Base-by-base conservation (phyloP, 2,329 filamentous ascomycete species). In the Alternaria sp. region DNA sequence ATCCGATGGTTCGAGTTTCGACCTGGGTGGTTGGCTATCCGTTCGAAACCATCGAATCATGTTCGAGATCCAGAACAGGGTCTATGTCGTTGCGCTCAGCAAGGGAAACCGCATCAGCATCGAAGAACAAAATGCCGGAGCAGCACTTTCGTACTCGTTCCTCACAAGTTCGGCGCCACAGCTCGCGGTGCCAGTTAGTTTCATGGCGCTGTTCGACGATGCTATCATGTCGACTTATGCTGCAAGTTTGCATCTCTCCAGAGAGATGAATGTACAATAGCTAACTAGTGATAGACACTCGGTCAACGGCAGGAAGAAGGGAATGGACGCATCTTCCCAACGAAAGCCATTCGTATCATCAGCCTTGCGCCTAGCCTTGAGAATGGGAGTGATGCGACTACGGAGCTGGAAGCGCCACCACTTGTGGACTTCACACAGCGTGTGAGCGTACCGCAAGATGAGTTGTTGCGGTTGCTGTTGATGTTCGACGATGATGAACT, bases 151-250 rank as follows among this genome's bases (percentile, higher is more conserved):
- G n/a, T 58, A 55, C 21, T 37, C 51, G 5, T 33, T 49, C 1
- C 44, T 50, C 14, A 45, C 45, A 4, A 44, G 36, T 8, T 55
- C 51, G 5, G 44, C 51, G 8, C 44, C 44, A 14, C 37, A 55
- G 6, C 11, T 58, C 23, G 29, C 52, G 6, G 37, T 49, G 9
- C 56, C 56, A 3, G 51, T 58, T 5, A 58, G 56, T 14, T 58
- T 49, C 5, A 58, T 58, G 56, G 37, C 51, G 3, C 17, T 58
- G 2, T 58, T 26, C 31, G 51, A 58, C 1, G 56, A 58, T 21
- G 45, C 44, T 11, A 50, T 58, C n/a, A 58, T 58, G 56, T 45
- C 56, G 10, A 58, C 56, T 4, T 58, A 58, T 21, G 45, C 56
- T 5, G 56, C 55, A 49, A 2, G 21, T 28, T 13, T 8, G 3